Evolutionary conservation across 306 rosid species (phyloP), one percentile per base, ranked within the genome.

Genomic region (Malus fusca): DNA sequence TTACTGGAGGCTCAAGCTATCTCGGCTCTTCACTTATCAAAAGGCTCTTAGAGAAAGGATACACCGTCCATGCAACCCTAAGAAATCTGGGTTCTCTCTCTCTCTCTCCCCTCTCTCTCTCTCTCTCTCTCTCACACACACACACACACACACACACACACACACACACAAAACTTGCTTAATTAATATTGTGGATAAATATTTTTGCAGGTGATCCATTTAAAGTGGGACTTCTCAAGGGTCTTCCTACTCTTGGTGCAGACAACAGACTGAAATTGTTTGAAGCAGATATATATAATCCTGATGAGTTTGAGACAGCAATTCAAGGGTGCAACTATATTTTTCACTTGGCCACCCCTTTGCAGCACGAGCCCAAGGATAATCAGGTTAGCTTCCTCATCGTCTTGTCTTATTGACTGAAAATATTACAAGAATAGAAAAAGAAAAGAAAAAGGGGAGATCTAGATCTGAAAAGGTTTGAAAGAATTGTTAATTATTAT

Each of bases 1-100:
- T 68, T 5, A 77, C 80, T 5, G 69, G 75, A 58, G 25, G 60
- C 23, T 25, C 61, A 18, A 13, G 69, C 80, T 69, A 58, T 26
- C 61, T 26, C 6, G 75, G 75, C 28, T 77, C 69, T 56, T 77
- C 46, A 43, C 69, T 77, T 21, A 44, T 69, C 22, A 56, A 77
- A 63, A 69, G 61, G 61, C 75, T 69, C 51, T 31, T 69, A 14
- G 70, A 69, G 23, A 58, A 61, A 69, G 69, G 80, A 7, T 69
- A 42, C 37, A 43, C 35, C 21, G 80, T 77, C 61, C 75, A 77
- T 60, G 80, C 75, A 19, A 61, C 81, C 14, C 4, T 77, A 5
- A 60, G 55, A 77, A 77, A 77, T 31, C 37, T 59, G 19, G 62
- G 55, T 69, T 35, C 28, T 68, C 68, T 68, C 8, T 37, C 10